Evolutionary conservation across 2,329 filamentous ascomycete genomes (phyloP).

Genomic region (Hypoxylon sp.): DNA sequence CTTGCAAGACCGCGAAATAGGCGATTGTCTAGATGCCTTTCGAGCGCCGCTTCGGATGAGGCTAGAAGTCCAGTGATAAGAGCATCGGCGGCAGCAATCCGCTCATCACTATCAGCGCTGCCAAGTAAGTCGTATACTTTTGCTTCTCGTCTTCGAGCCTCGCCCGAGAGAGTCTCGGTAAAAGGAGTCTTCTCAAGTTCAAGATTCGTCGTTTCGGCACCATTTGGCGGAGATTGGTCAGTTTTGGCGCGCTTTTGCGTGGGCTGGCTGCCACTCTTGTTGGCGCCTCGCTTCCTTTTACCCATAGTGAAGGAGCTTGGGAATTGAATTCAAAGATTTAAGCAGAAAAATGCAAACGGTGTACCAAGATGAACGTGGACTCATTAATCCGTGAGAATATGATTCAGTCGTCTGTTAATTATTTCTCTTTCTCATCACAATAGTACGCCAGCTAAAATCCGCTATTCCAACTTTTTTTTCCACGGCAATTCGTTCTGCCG

Average conservation of each 20-base stretch:
- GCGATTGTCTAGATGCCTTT: slow-evolving; percentile 72
- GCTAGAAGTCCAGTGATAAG: slow-evolving; percentile 69
- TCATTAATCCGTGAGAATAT: not conserved
- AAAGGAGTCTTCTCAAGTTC: slow-evolving; percentile 62
- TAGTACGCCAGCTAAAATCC: not conserved
- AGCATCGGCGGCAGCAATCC: slow-evolving; percentile 70
- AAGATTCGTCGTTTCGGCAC: slow-evolving; percentile 43
- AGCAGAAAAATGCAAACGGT: not conserved
- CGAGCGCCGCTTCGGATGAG: slow-evolving; percentile 66
- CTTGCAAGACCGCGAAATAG: slow-evolving; percentile 91
- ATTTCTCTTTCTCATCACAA: not conserved
- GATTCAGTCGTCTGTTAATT: not conserved
- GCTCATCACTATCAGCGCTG: slow-evolving; percentile 68
- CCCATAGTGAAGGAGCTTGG: slow-evolving; percentile 53
- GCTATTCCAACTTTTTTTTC: slow-evolving; percentile 5
- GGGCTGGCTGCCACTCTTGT: slow-evolving; percentile 52
- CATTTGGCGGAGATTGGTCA: slow-evolving; percentile 45
- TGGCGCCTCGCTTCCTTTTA: slow-evolving; percentile 59
- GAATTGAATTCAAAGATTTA: not conserved
- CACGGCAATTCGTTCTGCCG: slow-evolving; percentile 17
- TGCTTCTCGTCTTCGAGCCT: slow-evolving; percentile 70
- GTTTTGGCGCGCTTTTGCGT: slow-evolving; percentile 56
- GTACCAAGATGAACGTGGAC: not conserved
- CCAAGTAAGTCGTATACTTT: slow-evolving; percentile 72
- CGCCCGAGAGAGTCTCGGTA: slow-evolving; percentile 63